Percentiles rank a stretch among this genome's conserved stretches.
phyloP scores from a whole-genome alignment of 768 basidiomycete genomes.

The Baorangia bicolor region DNA sequence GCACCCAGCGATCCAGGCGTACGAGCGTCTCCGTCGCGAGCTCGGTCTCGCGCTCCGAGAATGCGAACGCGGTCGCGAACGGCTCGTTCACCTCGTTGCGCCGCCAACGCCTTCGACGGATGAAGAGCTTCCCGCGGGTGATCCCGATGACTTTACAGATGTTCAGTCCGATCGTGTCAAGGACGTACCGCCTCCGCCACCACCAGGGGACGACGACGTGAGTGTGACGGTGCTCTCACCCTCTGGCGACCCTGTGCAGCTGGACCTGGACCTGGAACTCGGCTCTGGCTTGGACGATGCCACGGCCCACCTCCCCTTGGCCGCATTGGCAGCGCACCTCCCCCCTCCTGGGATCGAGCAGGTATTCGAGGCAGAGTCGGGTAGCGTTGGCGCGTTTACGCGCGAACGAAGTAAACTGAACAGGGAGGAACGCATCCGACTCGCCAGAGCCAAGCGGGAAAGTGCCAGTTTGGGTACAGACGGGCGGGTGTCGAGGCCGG shows the following conservation, averaged over 20 bases:
- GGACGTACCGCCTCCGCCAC: neutral
- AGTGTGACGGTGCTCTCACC: constrained; percentile 10
- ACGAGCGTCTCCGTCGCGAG: constrained; percentile 73
- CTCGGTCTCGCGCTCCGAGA: constrained; percentile 77
- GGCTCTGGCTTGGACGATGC: constrained; percentile 46
- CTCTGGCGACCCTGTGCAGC: constrained; percentile 25
- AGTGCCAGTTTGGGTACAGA: neutral
- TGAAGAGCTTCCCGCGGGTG: constrained; percentile 27
- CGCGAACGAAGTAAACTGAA: constrained; percentile 66
- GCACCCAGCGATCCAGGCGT: constrained; percentile 61
- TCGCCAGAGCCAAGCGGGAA: constrained; percentile 48
- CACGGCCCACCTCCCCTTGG: constrained; percentile 51
- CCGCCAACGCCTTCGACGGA: constrained; percentile 41
- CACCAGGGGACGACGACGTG: constrained; percentile 1
- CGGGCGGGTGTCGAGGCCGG: neutral
- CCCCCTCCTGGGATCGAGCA: constrained; percentile 73
- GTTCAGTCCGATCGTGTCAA: neutral
- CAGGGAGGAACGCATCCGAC: constrained; percentile 71
- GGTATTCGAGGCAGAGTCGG: constrained; percentile 73
- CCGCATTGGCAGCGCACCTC: constrained; percentile 51
- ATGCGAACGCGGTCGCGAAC: constrained; percentile 76
- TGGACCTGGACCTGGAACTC: neutral
- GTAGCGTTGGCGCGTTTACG: constrained; percentile 34
- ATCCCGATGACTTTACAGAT: neutral
- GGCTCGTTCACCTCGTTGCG: constrained; percentile 56